Base-by-base conservation (phyloP, 495 filamentous ascomycete genomes). In the Neurospora africana region DNA sequence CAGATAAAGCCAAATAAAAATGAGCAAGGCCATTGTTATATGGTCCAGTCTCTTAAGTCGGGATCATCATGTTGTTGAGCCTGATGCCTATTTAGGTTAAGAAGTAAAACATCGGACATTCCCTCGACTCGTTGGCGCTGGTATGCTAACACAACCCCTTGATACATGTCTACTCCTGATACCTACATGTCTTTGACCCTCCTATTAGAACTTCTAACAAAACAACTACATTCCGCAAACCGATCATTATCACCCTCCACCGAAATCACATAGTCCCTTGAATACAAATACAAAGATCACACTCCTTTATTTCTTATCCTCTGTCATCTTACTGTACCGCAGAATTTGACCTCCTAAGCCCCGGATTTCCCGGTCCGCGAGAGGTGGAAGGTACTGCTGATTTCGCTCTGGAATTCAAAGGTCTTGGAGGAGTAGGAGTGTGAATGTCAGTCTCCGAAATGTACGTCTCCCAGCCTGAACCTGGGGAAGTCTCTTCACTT, bases 391-490 rank as follows among this genome's bases (percentile, higher is more conserved):
- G 53, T 3, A 33, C 27, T 1, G 21, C 44, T 27, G 53, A 65
- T 35, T 65, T 65, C 15, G 53, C 53, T 33, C 53, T 65, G 7
- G 15, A 9, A 35, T 30, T 65, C 53, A 33, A 17, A 65, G 53
- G 53, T 13, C 53, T 33, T 3, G 30, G 53, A 33, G 53, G 53
- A 17, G 53, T 65, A 30, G 27, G 53, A 19, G 53, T 65, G 15
- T 33, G 27, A 33, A 33, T 33, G 15, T 33, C 53, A 33, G 53
- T 65, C 8, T 71, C 70, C 17, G 70, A 43, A 1, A 67, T 27
- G 33, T 71, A 71, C 19, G 70, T 71, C 58, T 71, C 70, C 70
- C 70, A 71, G 19, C 36, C 33, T 65, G 53, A 65, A 9, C 53
- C 27, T 19, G 27, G 53, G 53, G 27, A 65, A 3, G 27, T 65